Evolutionary conservation across 148 eudicot genomes (phyloP), one percentile per base, ranked within the genome.

Genomic region (Camellia japonica): DNA sequence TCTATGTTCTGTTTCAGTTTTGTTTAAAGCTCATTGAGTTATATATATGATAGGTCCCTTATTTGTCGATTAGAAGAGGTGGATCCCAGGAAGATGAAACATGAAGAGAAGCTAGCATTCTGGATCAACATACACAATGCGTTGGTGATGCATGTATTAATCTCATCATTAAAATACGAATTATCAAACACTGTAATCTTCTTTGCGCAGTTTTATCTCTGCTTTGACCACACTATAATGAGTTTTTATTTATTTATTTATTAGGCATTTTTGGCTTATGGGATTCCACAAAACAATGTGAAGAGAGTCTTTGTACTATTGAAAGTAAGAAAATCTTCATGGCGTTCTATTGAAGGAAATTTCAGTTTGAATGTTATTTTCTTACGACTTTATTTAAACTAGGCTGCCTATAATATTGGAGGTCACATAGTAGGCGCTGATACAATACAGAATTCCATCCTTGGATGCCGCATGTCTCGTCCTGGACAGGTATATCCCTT

Each of bases 41-140:
- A 23, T 71, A 30, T 71, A 18, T 84, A 14, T 61, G 78, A 82
- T 74, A 96, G 99, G 89, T 96, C 90, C 65, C 91, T 92, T 77
- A 87, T 93, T 51, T 80, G 87, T 65, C 93, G 86, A 67, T 80
- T 96, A 77, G 98, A 93, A 88, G 92, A 91, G 64, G 85, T 93
- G 67, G 90, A 96, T 84, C 98, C 94, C 3, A 86, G 77, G 90
- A 93, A 86, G 88, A 89, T 96, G 95, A 88, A 70, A 18, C 91
- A 91, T 16, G 97, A 93, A 61, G 97, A 96, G 83, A 96, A 96
- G 89, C 87, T 96, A 77, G 97, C 99, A 9, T 96, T 96, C 83
- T 96, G 99, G 99, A 92, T 93, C 58, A 96, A 96, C 80, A 85
- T 96, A 81, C 99, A 96, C 75, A 96, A 96, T 83, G 87, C 98